Evolutionary conservation across 1,284 basidiomycete species (phyloP), one percentile per base, ranked within the genome.

Genomic region (Ustilago xerochloae): DNA sequence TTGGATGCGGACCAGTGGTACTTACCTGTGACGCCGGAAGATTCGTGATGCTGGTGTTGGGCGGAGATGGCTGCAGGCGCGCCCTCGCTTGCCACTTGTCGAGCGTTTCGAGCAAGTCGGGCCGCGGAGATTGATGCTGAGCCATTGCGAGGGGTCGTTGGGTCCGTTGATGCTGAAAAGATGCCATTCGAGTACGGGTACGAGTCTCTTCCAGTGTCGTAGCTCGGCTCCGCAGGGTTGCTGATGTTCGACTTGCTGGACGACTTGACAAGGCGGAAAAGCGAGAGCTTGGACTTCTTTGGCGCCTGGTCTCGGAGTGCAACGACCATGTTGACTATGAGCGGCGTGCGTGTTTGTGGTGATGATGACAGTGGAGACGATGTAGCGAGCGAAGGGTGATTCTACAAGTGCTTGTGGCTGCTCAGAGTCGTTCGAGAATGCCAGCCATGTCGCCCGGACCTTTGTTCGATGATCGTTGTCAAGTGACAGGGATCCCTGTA

Each of bases 241-340:
- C 29, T 43, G 20, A n/a, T 12, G 41, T 9, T 30, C 7, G 39
- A 13, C 35, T 59, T 57, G 4, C 30, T 32, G 18, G 56, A 55
- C 4, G 63, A 33, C 51, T 73, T 73, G 38, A 32, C 57, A 15
- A 73, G 45, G n/a, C 70, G 70, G 20, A 73, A 73, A 51, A 73
- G 64, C 10, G 64, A 68, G 18, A 73, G 70, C 35, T 61, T 68
- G 15, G 70, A 68, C 38, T 64, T 73, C 20, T 73, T 73, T 24
- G 70, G 38, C 6, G 29, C 33, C 48, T 54, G 59, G 16, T 63
- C 60, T 24, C 45, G 43, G 3, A 61, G 10, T 12, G 61, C 60
- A 60, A 63, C 52, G 47, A 72, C 60, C 63, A 73, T 67, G 41
- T 5, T 73, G 53, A 13, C 39, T 47, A 16, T 15, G 24, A 33